Evolutionary conservation across 495 filamentous ascomycete genomes (phyloP), one percentile per base, ranked within the genome.

Genomic region (Endocarpon pusillum): DNA sequence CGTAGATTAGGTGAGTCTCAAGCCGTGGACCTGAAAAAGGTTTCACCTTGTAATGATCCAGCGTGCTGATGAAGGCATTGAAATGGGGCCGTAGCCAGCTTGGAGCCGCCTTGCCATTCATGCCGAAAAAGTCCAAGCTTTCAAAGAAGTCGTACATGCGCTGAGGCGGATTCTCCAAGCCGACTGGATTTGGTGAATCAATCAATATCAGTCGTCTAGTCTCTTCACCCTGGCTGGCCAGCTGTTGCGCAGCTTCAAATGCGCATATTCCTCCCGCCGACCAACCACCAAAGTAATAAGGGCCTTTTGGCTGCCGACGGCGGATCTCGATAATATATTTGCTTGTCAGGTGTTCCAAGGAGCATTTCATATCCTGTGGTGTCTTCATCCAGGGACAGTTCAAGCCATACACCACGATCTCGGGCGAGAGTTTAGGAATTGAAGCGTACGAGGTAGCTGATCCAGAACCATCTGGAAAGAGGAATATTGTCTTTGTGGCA

Each of bases 21-120:
- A 46, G 11, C 59, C 52, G 11, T n/a, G 45, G 23, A 41, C 51
- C 54, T 1, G 56, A 54, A 44, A 63, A 52, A 0, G 54, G 47
- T 3, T 52, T 36, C 9, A 67, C 62, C 19, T 69, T 75, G 56
- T 89, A 92, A 25, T 71, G 74, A 39, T 75, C 74, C 19, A 89
- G 58, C 1, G 75, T 74, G 28, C 71, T 67, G 40, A 89, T 78
- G 27, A 79, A 78, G 12, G 78, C 71, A 1, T 70, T 57, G 57
- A 92, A 92, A 53, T 92, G 83, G 31, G 81, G 81, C 0, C 86
- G 68, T 3, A 92, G 67, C 83, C 83, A 92, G 7, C 59, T 61
- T 3, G 69, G 82, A 53, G 71, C 77, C 47, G 66, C 47, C 43
- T 55, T 65, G 38, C 60, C 70, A 14, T 39, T 55, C 12, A 55